Percentiles rank a stretch among this genome's conserved stretches.
Evolutionary conservation across 2,329 filamentous ascomycete species (phyloP).

Genomic region (Colletotrichum sp.): DNA sequence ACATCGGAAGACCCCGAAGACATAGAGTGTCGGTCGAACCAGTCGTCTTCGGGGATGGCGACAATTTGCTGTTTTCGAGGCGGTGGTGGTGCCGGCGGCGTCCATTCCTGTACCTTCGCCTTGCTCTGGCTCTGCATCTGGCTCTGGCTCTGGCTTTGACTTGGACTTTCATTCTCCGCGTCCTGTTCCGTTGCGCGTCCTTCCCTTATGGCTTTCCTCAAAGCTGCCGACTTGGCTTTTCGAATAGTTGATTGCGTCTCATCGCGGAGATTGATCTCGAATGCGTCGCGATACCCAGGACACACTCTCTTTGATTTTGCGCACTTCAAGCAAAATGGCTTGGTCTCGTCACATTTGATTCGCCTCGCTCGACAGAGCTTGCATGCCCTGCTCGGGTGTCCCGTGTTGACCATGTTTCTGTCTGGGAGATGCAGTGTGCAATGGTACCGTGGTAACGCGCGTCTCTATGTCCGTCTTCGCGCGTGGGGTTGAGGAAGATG

Average conservation of each 20-base stretch:
- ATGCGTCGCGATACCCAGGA: conserved; percentile 21
- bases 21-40: conserved; percentile 7
- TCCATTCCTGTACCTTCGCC: conserved; percentile 10
- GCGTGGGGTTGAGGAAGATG: background rate
- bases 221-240: conserved; percentile 22
- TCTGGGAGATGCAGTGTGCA: background rate
- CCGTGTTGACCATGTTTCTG: conserved; percentile 22
- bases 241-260: conserved; percentile 23
- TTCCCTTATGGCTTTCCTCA: conserved; percentile 19
- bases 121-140: background rate
- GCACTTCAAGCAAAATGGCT: conserved; percentile 38
- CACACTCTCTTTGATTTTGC: conserved; percentile 26
- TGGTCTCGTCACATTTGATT: conserved; percentile 40
- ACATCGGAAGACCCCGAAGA: conserved; percentile 11
- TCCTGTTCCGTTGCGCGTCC: conserved; percentile 11
- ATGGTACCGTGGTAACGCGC: background rate
- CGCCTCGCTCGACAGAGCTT: conserved; percentile 36
- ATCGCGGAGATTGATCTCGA: conserved; percentile 23
- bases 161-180: background rate
- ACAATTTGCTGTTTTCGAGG: conserved; percentile 11
- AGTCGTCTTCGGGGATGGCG: conserved; percentile 9
- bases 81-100: conserved; percentile 2
- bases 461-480: background rate
- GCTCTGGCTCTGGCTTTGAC: background rate
- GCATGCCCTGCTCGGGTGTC: conserved; percentile 21